A percentile compares a stretch with the other conserved stretches of the same genome.
phyloP scores from a whole-genome alignment of 1,284 basidiomycete genomes.

The Inonotus hispidus region DNA sequence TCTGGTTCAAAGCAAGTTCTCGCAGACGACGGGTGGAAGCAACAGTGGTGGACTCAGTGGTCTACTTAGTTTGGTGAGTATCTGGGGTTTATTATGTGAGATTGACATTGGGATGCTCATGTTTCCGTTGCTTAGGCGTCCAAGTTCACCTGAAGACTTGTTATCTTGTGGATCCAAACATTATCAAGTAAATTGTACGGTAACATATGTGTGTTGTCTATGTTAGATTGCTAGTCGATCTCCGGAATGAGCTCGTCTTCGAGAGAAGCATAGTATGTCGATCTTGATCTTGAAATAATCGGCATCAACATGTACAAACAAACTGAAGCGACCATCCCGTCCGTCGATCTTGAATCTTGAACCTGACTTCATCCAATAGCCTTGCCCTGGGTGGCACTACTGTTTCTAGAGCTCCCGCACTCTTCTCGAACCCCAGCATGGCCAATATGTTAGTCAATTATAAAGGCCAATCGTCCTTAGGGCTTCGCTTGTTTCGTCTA shows the following conservation, averaged over 20 bases:
- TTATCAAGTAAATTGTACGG: not conserved
- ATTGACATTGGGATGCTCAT: not conserved
- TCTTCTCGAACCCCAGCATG: no score
- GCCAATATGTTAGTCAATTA: no score
- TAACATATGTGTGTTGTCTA: not conserved
- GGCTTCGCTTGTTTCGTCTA: no score
- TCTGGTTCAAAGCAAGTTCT: constrained; percentile 61
- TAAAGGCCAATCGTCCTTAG: no score
- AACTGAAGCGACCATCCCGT: not conserved
- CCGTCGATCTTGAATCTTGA: no score
- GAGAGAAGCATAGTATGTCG: no score
- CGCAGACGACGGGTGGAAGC: constrained; percentile 45
- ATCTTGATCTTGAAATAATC: no score
- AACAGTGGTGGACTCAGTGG: constrained; percentile 61
- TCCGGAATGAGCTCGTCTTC: not conserved
- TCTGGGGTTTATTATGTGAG: not conserved
- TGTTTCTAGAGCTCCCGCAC: no score
- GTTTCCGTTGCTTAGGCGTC: constrained; percentile 32
- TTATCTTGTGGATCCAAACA: not conserved
- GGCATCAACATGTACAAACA: no score
- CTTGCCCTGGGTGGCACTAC: not conserved
- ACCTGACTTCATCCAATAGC: not conserved
- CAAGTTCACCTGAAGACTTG: constrained; percentile 32
- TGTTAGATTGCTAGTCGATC: not conserved
- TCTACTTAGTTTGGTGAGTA: constrained; percentile 47